Conservation (phyloP, 2,329 filamentous ascomycete genomes). For the Hymenotorrendiella dingleyae region DNA sequence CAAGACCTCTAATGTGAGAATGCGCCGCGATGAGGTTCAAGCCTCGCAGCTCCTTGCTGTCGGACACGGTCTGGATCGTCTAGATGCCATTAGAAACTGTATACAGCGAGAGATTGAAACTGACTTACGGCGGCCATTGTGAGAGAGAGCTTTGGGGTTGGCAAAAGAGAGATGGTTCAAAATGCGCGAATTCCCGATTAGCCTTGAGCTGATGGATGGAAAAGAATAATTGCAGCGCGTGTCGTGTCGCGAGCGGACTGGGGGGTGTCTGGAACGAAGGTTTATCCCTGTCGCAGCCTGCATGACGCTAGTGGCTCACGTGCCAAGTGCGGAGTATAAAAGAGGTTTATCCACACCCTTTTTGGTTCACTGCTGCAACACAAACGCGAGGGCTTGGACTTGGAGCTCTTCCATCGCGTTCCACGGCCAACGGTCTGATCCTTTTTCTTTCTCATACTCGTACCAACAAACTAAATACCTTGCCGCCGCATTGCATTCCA, state of each 20-base stretch:
- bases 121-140: conserved; percentile 27
- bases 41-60: conserved; percentile 91
- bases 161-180: not conserved
- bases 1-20: conserved; percentile 93
- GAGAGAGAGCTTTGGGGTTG: not conserved
- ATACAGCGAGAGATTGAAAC: not conserved
- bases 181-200: not conserved
- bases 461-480: too few species aligned
- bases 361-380: too few species aligned
- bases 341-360: too few species aligned
- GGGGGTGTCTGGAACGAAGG: not conserved
- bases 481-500: too few species aligned
- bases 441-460: too few species aligned
- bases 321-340: too few species aligned
- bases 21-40: conserved; percentile 97
- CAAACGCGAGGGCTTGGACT: too few species aligned
- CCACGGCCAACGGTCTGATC: too few species aligned
- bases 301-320: not conserved
- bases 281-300: not conserved
- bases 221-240: not conserved
- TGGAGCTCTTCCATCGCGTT: too few species aligned
- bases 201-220: not conserved
- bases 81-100: conserved; percentile 25
- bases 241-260: not conserved
- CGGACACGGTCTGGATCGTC: conserved; percentile 77